These are phyloP conservation scores for Metschnikowia vanudenii DNA, from an alignment of 805 yeast genomes.

Conservation along the genomic window DNA sequence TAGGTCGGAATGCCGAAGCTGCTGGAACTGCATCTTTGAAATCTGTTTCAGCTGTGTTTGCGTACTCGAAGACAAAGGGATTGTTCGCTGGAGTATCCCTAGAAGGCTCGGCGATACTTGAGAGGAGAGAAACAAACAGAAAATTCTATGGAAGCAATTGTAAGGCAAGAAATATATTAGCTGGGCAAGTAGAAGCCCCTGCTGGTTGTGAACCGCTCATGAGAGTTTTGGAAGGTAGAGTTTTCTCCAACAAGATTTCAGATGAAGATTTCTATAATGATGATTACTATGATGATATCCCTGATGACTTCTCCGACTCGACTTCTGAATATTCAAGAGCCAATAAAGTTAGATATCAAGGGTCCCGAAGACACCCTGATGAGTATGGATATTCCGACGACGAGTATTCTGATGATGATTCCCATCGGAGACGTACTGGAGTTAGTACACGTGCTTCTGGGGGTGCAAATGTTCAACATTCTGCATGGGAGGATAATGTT, in stretches of 20 bases:
- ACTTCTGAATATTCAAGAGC: conserved; percentile 38
- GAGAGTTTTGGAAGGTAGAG: conserved; percentile 82
- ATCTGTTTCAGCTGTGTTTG: conserved; percentile 84
- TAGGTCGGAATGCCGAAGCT: conserved; percentile 97
- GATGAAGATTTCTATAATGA: conserved; percentile 57
- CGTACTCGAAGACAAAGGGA: conserved; percentile 95
- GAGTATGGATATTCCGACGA: conserved; percentile 37
- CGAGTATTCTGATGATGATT: conserved; percentile 37
- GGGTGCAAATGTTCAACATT: conserved; percentile 27
- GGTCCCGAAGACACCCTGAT: conserved; percentile 29
- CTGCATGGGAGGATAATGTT: conserved; percentile 83
- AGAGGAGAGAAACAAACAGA: conserved; percentile 94
- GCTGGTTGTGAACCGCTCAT: conserved; percentile 85
- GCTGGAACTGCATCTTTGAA: conserved; percentile 91
- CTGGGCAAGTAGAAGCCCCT: conserved; percentile 90
- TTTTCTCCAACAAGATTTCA: conserved; percentile 57
- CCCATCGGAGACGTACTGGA: conserved; percentile 22
- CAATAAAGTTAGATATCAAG: conserved; percentile 19
- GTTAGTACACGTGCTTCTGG: conserved; percentile 20
- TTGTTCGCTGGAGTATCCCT: conserved; percentile 95
- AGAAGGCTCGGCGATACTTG: conserved; percentile 95
- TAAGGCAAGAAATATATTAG: conserved; percentile 80
- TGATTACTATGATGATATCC: conserved; percentile 70
- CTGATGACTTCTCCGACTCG: conserved; percentile 62
- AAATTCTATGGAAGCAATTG: conserved; percentile 88